Base-by-base conservation (phyloP, 495 filamentous ascomycete genomes). In the Collariella sp. region DNA sequence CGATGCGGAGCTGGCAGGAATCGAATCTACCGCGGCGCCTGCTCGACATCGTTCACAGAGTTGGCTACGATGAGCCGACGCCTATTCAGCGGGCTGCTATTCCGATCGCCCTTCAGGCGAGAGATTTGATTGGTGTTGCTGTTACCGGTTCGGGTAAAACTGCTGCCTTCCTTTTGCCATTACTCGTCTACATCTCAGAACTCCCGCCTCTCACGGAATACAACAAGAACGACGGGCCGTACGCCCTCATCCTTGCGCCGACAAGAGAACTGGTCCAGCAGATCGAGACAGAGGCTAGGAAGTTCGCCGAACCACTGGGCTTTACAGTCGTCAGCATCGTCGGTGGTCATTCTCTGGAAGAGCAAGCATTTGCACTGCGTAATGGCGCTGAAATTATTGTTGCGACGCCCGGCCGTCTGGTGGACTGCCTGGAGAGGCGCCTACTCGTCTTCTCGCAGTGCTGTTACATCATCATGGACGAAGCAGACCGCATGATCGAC, bases 71-170 rank as follows among this genome's bases (percentile, higher is more conserved):
- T 46, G 89, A 97, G 51, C 93, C 93, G 2, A 89, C 90, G 2
- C 79, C 93, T 0, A 89, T 99, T 50, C 93, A 99, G 63, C 81
- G 93, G 42, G 94, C 93, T 9, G 86, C 90, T 40, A 97, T 99
- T 45, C 93, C 93, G 2, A 97, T 97, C 61, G 94, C 94, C 1
- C 73, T 96, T 26, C 91, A 96, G 60, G 87, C 84, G 19, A 80
- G 94, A 62, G 93, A 99, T 72, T 79, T 99, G 33, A 97, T 99
- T 60, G 93, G 90, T 76, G 93, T 99, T 26, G 93, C 93, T 55
- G 91, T 96, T 20, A 99, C 93, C 11, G 93, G 93, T 83, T 99
- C 93, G 52, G 93, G 93, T 77, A 99, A 99, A 72, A 99, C 93
- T 3, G 94, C 94, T 7, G 85, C 93, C 11, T 99, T 99, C 73